Evolutionary conservation across 2,329 filamentous ascomycete species (phyloP), one percentile per base, ranked within the genome.

Genomic region (Alternaria conjuncta): DNA sequence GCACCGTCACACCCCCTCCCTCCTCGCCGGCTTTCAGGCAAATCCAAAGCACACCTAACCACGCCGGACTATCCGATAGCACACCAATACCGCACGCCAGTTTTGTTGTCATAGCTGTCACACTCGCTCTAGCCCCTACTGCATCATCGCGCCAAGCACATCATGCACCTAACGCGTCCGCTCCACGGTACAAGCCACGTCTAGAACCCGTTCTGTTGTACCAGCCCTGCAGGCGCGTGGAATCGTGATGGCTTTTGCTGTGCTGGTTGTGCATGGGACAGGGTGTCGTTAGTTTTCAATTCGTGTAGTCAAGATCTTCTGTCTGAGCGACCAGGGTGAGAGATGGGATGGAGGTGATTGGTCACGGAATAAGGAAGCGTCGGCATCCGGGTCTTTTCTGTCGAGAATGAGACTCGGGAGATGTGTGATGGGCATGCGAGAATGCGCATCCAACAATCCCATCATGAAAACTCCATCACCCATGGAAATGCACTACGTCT

Each of bases 321-420:
- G 5, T 15, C 46, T 20, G 21, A 23, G 15, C 18, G 49, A 51
- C 49, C 20, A 12, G 30, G 13, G 13, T 32, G 30, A 13, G 13
- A 32, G 6, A 4, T 7, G 13, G 30, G 6, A 8, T 8, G 30
- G 1, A 3, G 6, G 6, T 32, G 30, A 32, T 56, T 55, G 20
- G 20, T 25, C 41, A 46, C 57, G 57, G 57, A 55, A 26, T 8
- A 46, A 46, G 49, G 57, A 60, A 60, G 32, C 25, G 49, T 21
- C 6, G 18, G 21, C 49, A 55, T 60, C 57, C 49, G 57, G 30
- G 30, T 32, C 13, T 32, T 32, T 32, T 32, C 30, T 32, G 13
- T 32, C 30, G 30, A 32, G 30, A 32, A 32, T 8, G 30, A 41
- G 36, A 41, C 36, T 41, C 36, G 36, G 15, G n/a, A 41, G 4